A percentile compares a stretch with the other conserved stretches of the same genome.
phyloP scores from a whole-genome alignment of 2,329 filamentous ascomycete species.

The Colletotrichum destructivum region DNA sequence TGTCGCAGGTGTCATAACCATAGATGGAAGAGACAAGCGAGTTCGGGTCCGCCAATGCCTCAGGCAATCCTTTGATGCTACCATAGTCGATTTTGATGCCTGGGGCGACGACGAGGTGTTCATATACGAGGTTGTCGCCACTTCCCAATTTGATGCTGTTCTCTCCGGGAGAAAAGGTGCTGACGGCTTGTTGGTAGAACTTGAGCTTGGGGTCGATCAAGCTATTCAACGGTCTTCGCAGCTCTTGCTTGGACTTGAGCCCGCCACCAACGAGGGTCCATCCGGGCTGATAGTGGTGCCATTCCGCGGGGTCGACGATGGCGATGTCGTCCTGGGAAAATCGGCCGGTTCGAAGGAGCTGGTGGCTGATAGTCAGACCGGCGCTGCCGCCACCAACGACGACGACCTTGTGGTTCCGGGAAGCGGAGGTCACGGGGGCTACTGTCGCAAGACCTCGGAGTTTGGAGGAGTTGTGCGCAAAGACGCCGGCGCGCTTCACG shows the following conservation, averaged over 20 bases:
- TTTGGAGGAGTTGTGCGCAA: slow-evolving; percentile 6
- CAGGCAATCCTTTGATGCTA: slow-evolving; percentile 69
- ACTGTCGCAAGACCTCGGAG: slow-evolving; percentile 43
- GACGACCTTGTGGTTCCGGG: slow-evolving; percentile 70
- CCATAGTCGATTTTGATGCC: slow-evolving; percentile 67
- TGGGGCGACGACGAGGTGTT: slow-evolving; percentile 75
- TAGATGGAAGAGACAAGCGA: slow-evolving; percentile 71
- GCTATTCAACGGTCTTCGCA: slow-evolving; percentile 64
- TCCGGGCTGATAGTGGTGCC: slow-evolving; percentile 79
- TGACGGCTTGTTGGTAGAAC: slow-evolving; percentile 70
- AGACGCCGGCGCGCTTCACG: slow-evolving; percentile 27
- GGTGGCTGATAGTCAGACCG: slow-evolving; percentile 76
- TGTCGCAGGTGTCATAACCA: slow-evolving; percentile 69
- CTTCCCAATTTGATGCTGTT: slow-evolving; percentile 70
- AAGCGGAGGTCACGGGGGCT: slow-evolving; percentile 28
- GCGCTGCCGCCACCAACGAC: slow-evolving; percentile 78
- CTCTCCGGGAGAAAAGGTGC: slow-evolving; percentile 66
- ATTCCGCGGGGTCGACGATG: slow-evolving; percentile 73
- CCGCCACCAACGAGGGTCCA: slow-evolving; percentile 80
- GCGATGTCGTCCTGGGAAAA: slow-evolving; percentile 74
- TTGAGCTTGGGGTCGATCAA: slow-evolving; percentile 73
- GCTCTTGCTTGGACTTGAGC: slow-evolving; percentile 73
- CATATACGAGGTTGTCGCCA: slow-evolving; percentile 71
- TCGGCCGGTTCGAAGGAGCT: slow-evolving; percentile 72
- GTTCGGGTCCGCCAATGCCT: slow-evolving; percentile 65